Evolutionary conservation across 2,329 filamentous ascomycete genomes (phyloP), one percentile per base, ranked within the genome.

Genomic region (Polytolypa hystricis): DNA sequence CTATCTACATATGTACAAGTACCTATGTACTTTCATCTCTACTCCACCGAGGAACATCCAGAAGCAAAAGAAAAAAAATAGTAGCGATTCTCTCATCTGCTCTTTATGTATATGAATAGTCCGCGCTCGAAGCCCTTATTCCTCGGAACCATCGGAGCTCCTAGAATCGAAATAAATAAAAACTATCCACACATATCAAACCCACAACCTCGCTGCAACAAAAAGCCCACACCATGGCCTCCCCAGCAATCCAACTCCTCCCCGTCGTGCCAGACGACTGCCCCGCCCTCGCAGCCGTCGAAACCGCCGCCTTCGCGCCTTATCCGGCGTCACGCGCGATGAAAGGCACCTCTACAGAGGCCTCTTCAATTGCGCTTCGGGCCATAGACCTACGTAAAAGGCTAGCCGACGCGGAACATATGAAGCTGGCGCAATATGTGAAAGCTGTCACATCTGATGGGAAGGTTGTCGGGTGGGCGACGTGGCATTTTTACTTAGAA

Each of bases 251-350:
- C 38, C 27, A 46, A 35, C 33, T 49, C 20, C 35, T 49, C 11
- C 42, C 43, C 9, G 41, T 39, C n/a, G 33, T 33, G 12, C 35
- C 42, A n/a, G 30, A 37, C 9, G 47, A 51, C 30, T 30, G 25
- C 17, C 12, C 14, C 5, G 29, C 33, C 2, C 38, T 51, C 8
- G 42, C 45, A 1, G n/a, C 21, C 3, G 20, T 73, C 63, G 55
- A 93, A 34, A 23, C 28, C 0, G 26, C 33, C 21, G 42, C 49
- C 3, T 48, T 46, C 9, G 23, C 33, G 7, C 12, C 11, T 3
- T 35, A 48, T 21, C 33, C 42, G 11, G 8, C 35, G 10, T 32
- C 39, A 0, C 4, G 3, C 4, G 8, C 37, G 14, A 34, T 46
- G 20, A 42, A 44, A 16, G 39, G 37, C 16, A 7, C 16, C 20